phyloP scores from a whole-genome alignment of 2,329 filamentous ascomycete species.

The Chalara sp. region DNA sequence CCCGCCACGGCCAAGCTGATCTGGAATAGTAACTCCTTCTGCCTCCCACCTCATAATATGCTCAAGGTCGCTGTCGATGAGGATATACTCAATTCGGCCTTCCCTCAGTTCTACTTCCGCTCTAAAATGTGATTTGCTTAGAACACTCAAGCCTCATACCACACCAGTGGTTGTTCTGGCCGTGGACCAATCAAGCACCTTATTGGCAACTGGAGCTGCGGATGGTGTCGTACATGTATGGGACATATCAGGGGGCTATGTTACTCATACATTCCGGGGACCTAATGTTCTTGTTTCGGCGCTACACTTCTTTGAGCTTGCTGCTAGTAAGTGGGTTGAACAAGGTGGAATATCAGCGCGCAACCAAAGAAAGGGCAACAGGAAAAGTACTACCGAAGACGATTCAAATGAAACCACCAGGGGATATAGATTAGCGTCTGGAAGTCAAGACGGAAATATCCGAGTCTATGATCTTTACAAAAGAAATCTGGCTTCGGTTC shows the following conservation, averaged over 20 bases:
- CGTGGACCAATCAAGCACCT: conserved; percentile 78
- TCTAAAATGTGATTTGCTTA: conserved; percentile 61
- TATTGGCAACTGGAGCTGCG: conserved; percentile 86
- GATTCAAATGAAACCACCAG: conserved; percentile 41
- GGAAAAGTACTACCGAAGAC: conserved; percentile 34
- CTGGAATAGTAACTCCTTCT: conserved; percentile 67
- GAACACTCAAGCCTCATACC: conserved; percentile 82
- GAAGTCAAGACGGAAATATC: conserved; percentile 89
- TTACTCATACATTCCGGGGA: conserved; percentile 91
- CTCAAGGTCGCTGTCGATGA: conserved; percentile 93
- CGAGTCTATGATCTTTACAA: conserved; percentile 88
- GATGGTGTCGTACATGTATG: conserved; percentile 95
- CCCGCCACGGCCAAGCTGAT: conserved; percentile 17
- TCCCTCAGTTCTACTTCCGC: conserved; percentile 46
- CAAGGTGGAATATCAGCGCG: conserved; percentile 28
- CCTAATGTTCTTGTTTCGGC: conserved; percentile 89
- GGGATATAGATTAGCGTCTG: conserved; percentile 78
- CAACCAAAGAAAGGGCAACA: conserved; percentile 38
- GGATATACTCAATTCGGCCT: conserved; percentile 69
- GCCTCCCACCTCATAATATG: conserved; percentile 84
- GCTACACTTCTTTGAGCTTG: conserved; percentile 81
- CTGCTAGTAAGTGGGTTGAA: conserved; percentile 34
- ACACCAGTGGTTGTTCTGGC: conserved; percentile 84
- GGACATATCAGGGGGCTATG: conserved; percentile 85
- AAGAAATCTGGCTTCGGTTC: conserved; percentile 66